Evolutionary conservation across 768 basidiomycete genomes (phyloP).

Genomic region (Termitomyces eurrhizus): DNA sequence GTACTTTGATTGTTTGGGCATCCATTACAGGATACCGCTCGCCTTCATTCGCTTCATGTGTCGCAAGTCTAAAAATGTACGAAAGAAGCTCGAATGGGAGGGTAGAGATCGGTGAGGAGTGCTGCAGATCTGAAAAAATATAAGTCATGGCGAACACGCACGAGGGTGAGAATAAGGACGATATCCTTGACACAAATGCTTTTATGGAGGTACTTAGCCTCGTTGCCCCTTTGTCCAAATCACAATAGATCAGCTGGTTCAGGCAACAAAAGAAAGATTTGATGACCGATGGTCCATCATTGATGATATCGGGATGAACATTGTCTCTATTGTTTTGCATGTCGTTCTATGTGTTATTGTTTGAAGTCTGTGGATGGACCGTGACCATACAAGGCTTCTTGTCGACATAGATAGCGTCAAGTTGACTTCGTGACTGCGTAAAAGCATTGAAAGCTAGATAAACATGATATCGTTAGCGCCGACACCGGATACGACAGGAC

Average conservation of each 20-base stretch:
- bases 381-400: background rate
- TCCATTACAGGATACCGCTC: slow-evolving; percentile 28
- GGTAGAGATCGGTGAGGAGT: slow-evolving; percentile 27
- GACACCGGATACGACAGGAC: background rate
- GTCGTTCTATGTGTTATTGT: background rate
- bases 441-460: background rate
- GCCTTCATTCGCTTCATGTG: slow-evolving; percentile 26
- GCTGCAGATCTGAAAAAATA: background rate
- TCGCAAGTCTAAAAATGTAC: slow-evolving; percentile 49
- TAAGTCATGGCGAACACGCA: slow-evolving; percentile 6
- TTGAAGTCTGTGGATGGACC: background rate
- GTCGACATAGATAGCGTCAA: background rate
- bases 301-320: slow-evolving; percentile 16
- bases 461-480: background rate
- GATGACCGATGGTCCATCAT: slow-evolving; percentile 22
- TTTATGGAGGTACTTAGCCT: slow-evolving; percentile 27
- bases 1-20: slow-evolving; percentile 37
- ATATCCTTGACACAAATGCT: background rate
- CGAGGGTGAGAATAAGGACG: background rate
- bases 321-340: slow-evolving; percentile 20
- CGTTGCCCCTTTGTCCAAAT: slow-evolving; percentile 27
- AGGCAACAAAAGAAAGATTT: slow-evolving; percentile 29
- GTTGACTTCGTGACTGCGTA: background rate
- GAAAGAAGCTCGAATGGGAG: slow-evolving; percentile 58
- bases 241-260: slow-evolving; percentile 15